Base-by-base conservation (phyloP, 257 asterid species). In the Pogostemon cablin region DNA sequence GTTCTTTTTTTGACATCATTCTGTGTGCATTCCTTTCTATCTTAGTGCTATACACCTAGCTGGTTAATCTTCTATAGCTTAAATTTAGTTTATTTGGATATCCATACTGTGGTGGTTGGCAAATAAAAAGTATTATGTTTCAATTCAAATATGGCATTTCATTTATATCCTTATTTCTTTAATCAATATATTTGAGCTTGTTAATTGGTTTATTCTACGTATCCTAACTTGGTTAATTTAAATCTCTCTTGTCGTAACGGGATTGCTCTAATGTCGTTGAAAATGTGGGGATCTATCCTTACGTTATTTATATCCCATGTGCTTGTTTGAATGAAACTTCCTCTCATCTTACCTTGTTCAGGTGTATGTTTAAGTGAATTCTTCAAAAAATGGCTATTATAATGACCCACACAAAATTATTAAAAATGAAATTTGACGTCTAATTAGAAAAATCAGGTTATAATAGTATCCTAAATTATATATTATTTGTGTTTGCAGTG, bases 241-340 rank as follows among this genome's bases (percentile, higher is more conserved):
- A 43, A 64, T 46, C 17, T 39, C 12, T 12, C 42, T 20, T 52
- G 9, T 35, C 3, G 44, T 58, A 43, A 68, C 46, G 12, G n/a
- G 11, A 46, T 72, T 69, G 20, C 15, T 60, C 50, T 60, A 66
- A 58, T 65, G 58, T 32, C 39, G 20, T 32, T 71, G 9, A 49
- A 44, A 52, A 20, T 55, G 43, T 43, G 48, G 35, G 43, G 5
- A 20, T 49, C 35, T 62, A 20, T 20, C 25, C 25, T 20, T 20
- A 20, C 1, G 25, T 20, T 20, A 20, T 20, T 20, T 20, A 20
- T 20, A 20, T 20, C 25, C 25, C 1, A 0, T 20, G 25, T 1
- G 25, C 25, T 20, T 20, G 25, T 20, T 20, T 20, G 25, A 20
- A 20, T 20, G 25, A 20, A 20, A 20, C 25, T 20, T 20, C 25